Percentiles rank a stretch among this genome's conserved stretches.
phyloP scores from a whole-genome alignment of 2,329 filamentous ascomycete genomes.

The Colletotrichum sp. region DNA sequence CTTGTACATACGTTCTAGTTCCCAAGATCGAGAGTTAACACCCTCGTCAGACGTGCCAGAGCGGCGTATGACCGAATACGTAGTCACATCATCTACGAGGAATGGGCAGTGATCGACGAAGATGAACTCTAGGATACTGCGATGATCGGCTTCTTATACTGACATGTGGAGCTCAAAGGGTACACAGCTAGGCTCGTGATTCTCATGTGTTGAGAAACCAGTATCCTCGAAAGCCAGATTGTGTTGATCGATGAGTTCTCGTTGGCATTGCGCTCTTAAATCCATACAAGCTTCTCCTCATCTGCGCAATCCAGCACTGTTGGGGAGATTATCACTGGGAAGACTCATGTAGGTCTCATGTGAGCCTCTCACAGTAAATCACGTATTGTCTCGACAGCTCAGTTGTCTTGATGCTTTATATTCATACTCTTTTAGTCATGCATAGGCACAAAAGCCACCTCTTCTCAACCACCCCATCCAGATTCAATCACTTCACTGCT shows the following conservation, averaged over 20 bases:
- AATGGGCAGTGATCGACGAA: neutral
- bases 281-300: rapidly evolving
- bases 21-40: rapidly evolving
- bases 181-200: neutral
- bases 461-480: neutral
- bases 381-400: neutral
- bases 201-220: neutral
- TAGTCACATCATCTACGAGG: neutral
- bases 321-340: neutral
- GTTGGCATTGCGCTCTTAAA: rapidly evolving
- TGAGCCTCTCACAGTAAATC: neutral
- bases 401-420: neutral
- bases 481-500: neutral
- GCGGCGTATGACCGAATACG: rapidly evolving
- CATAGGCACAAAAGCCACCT: neutral
- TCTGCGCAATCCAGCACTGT: neutral
- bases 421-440: neutral
- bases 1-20: neutral
- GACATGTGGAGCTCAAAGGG: rapidly evolving
- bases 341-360: neutral
- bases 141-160: neutral
- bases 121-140: neutral
- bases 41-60: neutral
- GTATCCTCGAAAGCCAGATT: too few relatives aligned
- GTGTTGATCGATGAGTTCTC: neutral